Evolutionary conservation across 1,284 basidiomycete species (phyloP), one percentile per base, ranked within the genome.

Genomic region (Ceratobasidium sp.): DNA sequence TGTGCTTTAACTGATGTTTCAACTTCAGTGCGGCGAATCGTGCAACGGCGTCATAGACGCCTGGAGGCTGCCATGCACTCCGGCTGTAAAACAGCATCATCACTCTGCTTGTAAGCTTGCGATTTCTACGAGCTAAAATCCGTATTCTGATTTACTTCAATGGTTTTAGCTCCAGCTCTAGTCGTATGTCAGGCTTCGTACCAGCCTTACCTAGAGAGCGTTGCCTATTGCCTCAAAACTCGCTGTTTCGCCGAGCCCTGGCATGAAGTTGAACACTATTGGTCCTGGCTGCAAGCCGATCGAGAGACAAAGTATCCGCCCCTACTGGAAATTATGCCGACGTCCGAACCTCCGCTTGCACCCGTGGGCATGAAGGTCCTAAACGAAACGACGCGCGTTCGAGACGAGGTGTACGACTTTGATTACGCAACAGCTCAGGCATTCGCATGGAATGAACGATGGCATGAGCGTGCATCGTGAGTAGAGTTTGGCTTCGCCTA

Each of bases 21-120:
- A 77, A 64, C 63, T 77, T 18, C 61, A 53, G 18, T 77, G 73
- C 10, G 73, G 73, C 40, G 73, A 77, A 23, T 46, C 73, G 2
- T 77, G 73, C 23, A 77, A 67, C 53, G 73, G 73, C 39, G 73
- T 77, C 26, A 58, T 67, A 10, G 73, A 77, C 42, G 51, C 49
- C 15, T 77, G 49, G 33, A 53, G 58, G 39, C 63, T 77, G 3
- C n/a, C 49, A 15, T 77, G 73, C 44, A 77, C 60, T 23, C 61
- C 72, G 23, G 6, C 49, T 42, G 44, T 51, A 7, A 58, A 68
- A 42, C 73, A 77, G 51, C 49, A 53, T 23, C 73, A 77, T 46
- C 42, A 49, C 63, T 7, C 42, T 3, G 20, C 28, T 46, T 46
- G 63, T 66, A 26, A 42, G 63, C 13, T 33, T 0, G 4, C 20